Evolutionary conservation across 2,329 filamentous ascomycete species (phyloP), one percentile per base, ranked within the genome.

Genomic region (Grosmannia serpens): DNA sequence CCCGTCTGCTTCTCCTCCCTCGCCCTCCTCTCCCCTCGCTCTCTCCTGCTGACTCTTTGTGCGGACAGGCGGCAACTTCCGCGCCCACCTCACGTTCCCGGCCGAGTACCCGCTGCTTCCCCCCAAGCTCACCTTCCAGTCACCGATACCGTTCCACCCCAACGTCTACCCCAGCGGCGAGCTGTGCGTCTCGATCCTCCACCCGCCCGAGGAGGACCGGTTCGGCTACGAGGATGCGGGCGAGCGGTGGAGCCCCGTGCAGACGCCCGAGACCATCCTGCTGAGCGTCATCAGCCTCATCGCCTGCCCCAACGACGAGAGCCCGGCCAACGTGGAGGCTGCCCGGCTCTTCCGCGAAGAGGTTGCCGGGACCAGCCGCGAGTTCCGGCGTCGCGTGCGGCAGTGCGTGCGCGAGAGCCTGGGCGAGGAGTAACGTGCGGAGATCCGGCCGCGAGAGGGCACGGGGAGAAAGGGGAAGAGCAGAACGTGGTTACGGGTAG

Each of bases 151-250:
- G 3, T 97, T 94, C 79, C 92, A 97, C 73, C 92, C 92, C 1
- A 97, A 97, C 71, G 88, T 99, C 70, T 97, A 96, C 75, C 76
- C 83, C 9, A 84, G 83, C 68, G 94, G 94, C 67, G 84, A 87
- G 64, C 89, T 99, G 59, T 99, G 94, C 79, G 97, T 99, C 71
- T 95, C 89, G 50, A 99, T 99, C 74, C 80, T 99, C 49, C 94
- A 99, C 72, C 89, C 92, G 15, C 92, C 94, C 5, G 91, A 89
- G 74, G 91, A 96, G 68, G 94, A 99, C 69, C 85, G 89, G 69
- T 94, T 88, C 73, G 92, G 92, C 57, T 99, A 99, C 75, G 94
- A 99, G 73, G 82, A 82, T 29, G 91, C 91, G 20, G 80, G 84
- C 33, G 94, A 99, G 78, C 84, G 94, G 61, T 99, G 94, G 94